phyloP scores from a whole-genome alignment of 768 basidiomycete species.

The Lentinula edodes region DNA sequence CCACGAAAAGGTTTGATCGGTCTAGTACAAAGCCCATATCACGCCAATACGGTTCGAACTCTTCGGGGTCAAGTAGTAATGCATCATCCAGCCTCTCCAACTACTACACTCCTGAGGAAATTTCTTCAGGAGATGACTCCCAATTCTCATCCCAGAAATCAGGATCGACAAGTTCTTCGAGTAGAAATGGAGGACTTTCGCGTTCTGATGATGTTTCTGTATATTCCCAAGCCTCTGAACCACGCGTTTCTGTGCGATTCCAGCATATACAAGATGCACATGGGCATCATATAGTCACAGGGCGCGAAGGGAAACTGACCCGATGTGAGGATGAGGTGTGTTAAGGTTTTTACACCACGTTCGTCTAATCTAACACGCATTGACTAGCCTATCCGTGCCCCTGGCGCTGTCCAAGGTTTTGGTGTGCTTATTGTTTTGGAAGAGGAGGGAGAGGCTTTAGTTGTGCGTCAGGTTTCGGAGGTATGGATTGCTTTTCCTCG shows the following conservation, averaged over 20 bases:
- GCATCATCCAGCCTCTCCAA: not conserved
- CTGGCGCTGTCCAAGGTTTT: slow-evolving; percentile 78
- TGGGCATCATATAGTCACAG: slow-evolving; percentile 66
- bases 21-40: not conserved
- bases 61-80: slow-evolving; percentile 3
- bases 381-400: slow-evolving; percentile 67
- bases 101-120: slow-evolving; percentile 2
- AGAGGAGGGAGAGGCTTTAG: slow-evolving; percentile 48
- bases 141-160: not conserved
- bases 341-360: not conserved
- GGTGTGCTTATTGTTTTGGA: slow-evolving; percentile 75
- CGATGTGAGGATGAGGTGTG: slow-evolving; percentile 74
- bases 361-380: not conserved
- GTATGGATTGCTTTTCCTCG: slow-evolving; percentile 26
- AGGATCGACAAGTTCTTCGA: not conserved
- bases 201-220: not conserved
- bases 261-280: slow-evolving; percentile 57
- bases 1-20: not conserved
- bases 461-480: slow-evolving; percentile 78
- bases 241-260: slow-evolving; percentile 56
- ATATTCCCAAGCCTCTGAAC: slow-evolving; percentile 10
- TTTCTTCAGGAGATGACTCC: not conserved
- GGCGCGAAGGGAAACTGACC: slow-evolving; percentile 58
- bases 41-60: not conserved
- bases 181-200: not conserved